Base-by-base conservation (phyloP, 1,284 basidiomycete genomes). In the Bjerkandera adusta region DNA sequence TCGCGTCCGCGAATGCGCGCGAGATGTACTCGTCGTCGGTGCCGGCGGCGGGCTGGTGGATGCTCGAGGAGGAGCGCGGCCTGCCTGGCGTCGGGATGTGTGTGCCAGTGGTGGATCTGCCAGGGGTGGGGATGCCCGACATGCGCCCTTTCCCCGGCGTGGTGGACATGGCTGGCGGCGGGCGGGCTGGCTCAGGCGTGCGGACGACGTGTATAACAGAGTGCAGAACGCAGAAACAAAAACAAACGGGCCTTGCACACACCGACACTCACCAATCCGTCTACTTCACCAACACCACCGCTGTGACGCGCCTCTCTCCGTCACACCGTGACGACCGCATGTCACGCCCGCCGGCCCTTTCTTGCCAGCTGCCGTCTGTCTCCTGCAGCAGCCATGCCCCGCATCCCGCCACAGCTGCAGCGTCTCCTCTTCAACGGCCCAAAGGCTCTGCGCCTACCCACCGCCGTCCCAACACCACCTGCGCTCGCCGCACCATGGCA, bases 31-130 rank as follows among this genome's bases (percentile, higher is more conserved):
- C 78, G 44, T 67, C 63, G 57, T 81, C 77, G 47, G 64, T 53
- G 35, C 55, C 53, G 36, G 58, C 51, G 33, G 58, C 50, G 18
- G 65, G 45, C 22, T 67, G 59, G 26, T 69, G 63, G 34, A 70
- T 71, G 50, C 62, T 72, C 37, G 85, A 86, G 10, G 77, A 66
- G n/a, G 86, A 81, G 50, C 85, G 77, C 36, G 79, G 75, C 52
- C 86, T 73, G 29, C 83, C 81, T 21, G 86, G 85, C 0, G 85
- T 85, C 1, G 85, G 85, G 37, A 89, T 83, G 7, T 73, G 72
- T n/a, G n/a, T n/a, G n/a, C n/a, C n/a, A n/a, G n/a, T n/a, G 45
- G 68, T 76, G 48, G 66, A 49, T 59, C 74, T 77, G 43, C 77
- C 77, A 44, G 81, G 80, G 15, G 77, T 76, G 45, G 82, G 81